These are phyloP conservation scores for Gaeumannomyces tritici DNA, from an alignment of 2,329 filamentous ascomycete genomes.

Conservation along the genomic window DNA sequence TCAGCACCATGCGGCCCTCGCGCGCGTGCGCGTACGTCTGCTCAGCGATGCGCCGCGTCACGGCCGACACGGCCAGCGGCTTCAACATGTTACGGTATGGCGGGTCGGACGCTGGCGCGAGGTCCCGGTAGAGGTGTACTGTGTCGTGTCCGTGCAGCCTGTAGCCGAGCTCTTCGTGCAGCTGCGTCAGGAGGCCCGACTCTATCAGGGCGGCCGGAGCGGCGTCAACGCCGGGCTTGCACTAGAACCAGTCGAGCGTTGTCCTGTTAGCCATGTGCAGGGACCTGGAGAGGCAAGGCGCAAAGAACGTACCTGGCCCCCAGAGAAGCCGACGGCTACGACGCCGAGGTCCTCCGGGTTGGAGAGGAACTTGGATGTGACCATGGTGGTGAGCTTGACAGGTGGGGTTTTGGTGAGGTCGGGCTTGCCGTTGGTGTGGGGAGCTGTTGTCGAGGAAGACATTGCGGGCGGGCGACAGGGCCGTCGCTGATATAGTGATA, in stretches of 20 bases:
- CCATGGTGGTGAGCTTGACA: constrained; percentile 42
- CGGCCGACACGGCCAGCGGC: constrained; percentile 73
- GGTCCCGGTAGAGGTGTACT: constrained; percentile 73
- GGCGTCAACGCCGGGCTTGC: constrained; percentile 85
- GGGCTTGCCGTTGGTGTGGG: neutral
- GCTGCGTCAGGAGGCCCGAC: constrained; percentile 73
- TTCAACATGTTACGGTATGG: constrained; percentile 92
- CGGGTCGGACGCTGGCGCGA: constrained; percentile 63
- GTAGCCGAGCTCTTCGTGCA: constrained; percentile 81
- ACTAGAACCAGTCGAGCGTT: constrained; percentile 35
- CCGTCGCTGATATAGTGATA: neutral
- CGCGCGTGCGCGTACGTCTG: constrained; percentile 84
- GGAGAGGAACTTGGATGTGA: constrained; percentile 66
- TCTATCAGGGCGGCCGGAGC: constrained; percentile 84
- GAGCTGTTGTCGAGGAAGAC: constrained; percentile 5
- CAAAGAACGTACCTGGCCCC: constrained; percentile 65
- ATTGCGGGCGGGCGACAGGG: constrained; percentile 5
- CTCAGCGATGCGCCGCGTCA: constrained; percentile 67
- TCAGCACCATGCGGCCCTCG: constrained; percentile 79
- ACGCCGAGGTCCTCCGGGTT: constrained; percentile 75
- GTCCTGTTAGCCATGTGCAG: constrained; percentile 5
- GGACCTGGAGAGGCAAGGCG: neutral
- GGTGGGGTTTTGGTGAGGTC: constrained; percentile 7
- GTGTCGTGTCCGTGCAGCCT: constrained; percentile 73
- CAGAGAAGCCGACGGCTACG: constrained; percentile 92